These are phyloP conservation scores for Melastoma malabathricum DNA, from an alignment of 345 rosid species.

Conservation along the genomic window DNA sequence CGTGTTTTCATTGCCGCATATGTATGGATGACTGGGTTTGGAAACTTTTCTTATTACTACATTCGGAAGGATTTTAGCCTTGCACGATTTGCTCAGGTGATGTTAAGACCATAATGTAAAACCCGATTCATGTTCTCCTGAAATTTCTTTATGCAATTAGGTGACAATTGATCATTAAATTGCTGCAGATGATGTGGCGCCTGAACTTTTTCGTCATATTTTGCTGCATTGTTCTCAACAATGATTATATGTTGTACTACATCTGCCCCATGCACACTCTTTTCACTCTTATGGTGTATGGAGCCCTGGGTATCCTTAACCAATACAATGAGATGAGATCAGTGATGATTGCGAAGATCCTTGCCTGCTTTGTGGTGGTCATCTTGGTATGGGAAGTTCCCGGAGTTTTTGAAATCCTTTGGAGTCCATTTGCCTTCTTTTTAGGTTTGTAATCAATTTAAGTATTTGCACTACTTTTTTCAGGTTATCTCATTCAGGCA, in stretches of 20 bases:
- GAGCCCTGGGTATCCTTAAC: constrained; percentile 77
- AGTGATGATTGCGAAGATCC: constrained; percentile 74
- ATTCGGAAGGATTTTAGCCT: constrained; percentile 88
- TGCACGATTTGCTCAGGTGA: constrained; percentile 87
- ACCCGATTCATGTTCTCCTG: too few species aligned
- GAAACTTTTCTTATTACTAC: constrained; percentile 93
- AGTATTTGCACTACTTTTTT: too few species aligned
- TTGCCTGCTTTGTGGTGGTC: constrained; percentile 75
- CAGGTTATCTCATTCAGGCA: too few species aligned
- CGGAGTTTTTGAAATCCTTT: constrained; percentile 64
- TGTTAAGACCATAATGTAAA: background rate
- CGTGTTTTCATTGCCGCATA: constrained; percentile 95
- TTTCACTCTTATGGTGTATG: constrained; percentile 89
- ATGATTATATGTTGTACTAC: constrained; percentile 88
- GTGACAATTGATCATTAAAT: constrained; percentile 8
- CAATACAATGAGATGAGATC: constrained; percentile 80
- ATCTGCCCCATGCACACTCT: constrained; percentile 99
- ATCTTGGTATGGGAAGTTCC: constrained; percentile 90
- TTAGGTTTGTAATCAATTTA: constrained; percentile 31
- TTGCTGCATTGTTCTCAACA: constrained; percentile 82
- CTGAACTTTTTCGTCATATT: constrained; percentile 87
- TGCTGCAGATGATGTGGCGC: constrained; percentile 99
- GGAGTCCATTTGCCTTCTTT: constrained; percentile 68
- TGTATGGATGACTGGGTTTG: constrained; percentile 99
- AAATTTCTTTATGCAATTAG: too few species aligned